Evolutionary conservation across 108 stramenopile species (phyloP).

Genomic region (Mayamaea pseudoterrestris): DNA sequence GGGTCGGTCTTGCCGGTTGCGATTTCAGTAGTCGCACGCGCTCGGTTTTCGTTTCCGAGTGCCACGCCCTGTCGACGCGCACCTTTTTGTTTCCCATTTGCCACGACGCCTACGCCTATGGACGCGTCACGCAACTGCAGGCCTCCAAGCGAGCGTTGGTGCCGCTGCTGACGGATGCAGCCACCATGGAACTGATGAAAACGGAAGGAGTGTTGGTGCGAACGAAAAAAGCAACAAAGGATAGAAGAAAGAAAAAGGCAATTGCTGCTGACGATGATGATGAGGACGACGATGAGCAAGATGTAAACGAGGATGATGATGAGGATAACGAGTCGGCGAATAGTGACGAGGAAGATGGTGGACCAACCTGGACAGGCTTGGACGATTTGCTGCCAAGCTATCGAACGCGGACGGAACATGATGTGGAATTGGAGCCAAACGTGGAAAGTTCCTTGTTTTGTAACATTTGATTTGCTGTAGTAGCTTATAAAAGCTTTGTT

Average conservation of each 20-base stretch:
- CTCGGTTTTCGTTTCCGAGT: constrained; percentile 32
- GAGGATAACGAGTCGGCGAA: too few species aligned
- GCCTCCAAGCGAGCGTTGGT: constrained; percentile 37
- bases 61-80: constrained; percentile 45
- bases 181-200: constrained; percentile 29
- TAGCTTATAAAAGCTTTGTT: too few species aligned
- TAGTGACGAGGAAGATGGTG: too few species aligned
- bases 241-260: constrained; percentile 10
- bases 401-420: too few species aligned
- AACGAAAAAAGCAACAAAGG: constrained; percentile 7
- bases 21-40: constrained; percentile 54
- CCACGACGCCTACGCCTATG: constrained; percentile 64
- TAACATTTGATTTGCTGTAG: too few species aligned
- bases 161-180: constrained; percentile 39
- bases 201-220: constrained; percentile 29
- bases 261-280: constrained; percentile 17
- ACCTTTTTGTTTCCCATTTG: constrained; percentile 78
- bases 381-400: too few species aligned
- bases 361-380: too few species aligned
- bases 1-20: constrained; percentile 48
- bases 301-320: constrained; percentile 29
- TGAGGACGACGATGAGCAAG: constrained; percentile 26
- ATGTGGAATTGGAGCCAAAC: too few species aligned
- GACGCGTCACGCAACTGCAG: constrained; percentile 54
- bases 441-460: too few species aligned